phyloP scores from a whole-genome alignment of 108 stramenopile species.

The Pseudonitzschia multistriata region DNA sequence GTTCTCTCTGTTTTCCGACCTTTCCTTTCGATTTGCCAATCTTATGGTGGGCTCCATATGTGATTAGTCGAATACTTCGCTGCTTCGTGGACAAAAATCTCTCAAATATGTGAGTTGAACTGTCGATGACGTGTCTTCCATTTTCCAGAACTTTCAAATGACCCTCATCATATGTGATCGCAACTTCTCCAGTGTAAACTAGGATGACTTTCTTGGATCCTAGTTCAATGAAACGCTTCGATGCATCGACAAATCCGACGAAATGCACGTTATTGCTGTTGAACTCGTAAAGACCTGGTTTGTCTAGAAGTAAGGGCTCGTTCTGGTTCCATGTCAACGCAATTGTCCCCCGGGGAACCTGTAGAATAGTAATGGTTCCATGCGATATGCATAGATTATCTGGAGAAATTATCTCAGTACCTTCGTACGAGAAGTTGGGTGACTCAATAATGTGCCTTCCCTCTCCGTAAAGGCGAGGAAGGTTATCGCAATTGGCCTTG shows the following conservation, averaged over 20 bases:
- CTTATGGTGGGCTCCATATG: conserved; percentile 20
- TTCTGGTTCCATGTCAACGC: conserved; percentile 39
- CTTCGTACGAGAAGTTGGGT: conserved; percentile 23
- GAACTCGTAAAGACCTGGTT: conserved; percentile 37
- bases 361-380: conserved; percentile 26
- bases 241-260: neutral
- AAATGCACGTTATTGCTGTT: conserved; percentile 10
- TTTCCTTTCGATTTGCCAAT: conserved; percentile 5
- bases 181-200: neutral
- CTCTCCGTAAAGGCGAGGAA: conserved; percentile 33
- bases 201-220: conserved; percentile 7
- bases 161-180: neutral
- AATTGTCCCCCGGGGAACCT: conserved; percentile 33
- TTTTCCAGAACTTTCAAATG: neutral
- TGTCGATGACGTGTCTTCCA: neutral
- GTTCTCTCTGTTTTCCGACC: neutral
- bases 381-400: conserved; percentile 27
- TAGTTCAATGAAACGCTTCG: neutral
- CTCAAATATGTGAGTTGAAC: neutral
- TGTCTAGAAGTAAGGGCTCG: conserved; percentile 29
- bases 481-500: conserved; percentile 25
- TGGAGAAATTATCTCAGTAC: conserved; percentile 15
- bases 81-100: neutral
- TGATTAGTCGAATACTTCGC: conserved; percentile 22
- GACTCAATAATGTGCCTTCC: conserved; percentile 34